Conservation (phyloP, 179 eudicot genomes). For the Silene vulgaris region DNA sequence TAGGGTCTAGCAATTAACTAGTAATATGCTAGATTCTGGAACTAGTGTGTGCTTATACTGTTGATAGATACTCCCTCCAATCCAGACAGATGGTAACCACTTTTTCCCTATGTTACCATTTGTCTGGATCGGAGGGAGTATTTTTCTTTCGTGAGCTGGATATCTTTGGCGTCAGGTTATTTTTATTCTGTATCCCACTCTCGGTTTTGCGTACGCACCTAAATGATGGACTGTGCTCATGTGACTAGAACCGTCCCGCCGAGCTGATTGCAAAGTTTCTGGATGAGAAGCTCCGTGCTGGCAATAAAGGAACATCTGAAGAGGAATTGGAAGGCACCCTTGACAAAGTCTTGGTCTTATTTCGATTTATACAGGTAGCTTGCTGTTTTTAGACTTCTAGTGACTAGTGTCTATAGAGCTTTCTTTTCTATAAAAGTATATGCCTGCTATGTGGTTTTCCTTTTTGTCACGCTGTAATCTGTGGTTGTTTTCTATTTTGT, state of each 20-base stretch:
- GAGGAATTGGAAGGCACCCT: conserved; percentile 97
- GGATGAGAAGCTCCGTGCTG: conserved; percentile 98
- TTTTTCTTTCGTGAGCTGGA: neutral
- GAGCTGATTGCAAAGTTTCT: conserved; percentile 94
- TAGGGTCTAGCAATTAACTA: neutral
- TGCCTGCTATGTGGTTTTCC: conserved; percentile 7
- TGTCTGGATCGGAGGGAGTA: no score
- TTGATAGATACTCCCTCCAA: neutral
- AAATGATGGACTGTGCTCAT: conserved; percentile 8
- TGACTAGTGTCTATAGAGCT: neutral
- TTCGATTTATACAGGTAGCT: conserved; percentile 89
- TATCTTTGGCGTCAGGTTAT: neutral
- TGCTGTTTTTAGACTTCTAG: neutral
- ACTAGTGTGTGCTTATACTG: neutral
- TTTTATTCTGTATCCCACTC: neutral
- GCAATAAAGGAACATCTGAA: conserved; percentile 97
- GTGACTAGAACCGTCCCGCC: conserved; percentile 87
- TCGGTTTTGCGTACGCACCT: conserved; percentile 3
- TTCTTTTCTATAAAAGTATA: neutral
- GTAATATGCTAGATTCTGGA: neutral
- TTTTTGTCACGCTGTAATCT: neutral
- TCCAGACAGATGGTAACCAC: no score
- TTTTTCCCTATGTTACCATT: no score
- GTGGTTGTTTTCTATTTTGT: neutral
- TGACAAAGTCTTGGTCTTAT: conserved; percentile 86